Percentiles rank a stretch among this genome's conserved stretches.
These are phyloP conservation scores for Pleurotus pulmonarius DNA, from an alignment of 768 basidiomycete genomes.

Conservation along the genomic window DNA sequence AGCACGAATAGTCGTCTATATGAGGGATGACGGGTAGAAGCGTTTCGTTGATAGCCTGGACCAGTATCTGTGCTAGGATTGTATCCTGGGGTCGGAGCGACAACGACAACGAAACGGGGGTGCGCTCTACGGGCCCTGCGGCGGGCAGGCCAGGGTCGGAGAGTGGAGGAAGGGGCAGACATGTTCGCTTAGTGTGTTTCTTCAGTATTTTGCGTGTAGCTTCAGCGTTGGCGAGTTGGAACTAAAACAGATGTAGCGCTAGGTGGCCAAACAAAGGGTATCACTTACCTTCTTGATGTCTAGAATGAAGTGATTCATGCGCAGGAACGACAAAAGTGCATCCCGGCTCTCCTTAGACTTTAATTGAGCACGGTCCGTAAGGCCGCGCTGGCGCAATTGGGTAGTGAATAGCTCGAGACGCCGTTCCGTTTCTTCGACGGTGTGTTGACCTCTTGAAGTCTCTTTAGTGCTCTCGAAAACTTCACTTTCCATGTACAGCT, in stretches of 20 bases:
- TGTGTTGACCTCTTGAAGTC: conserved; percentile 59
- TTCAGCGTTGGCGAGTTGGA: conserved; percentile 81
- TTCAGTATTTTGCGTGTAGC: conserved; percentile 92
- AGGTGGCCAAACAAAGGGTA: not conserved
- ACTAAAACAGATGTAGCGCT: conserved; percentile 33
- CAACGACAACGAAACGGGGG: too few species aligned
- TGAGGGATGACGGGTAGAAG: conserved; percentile 79
- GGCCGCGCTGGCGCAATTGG: conserved; percentile 50
- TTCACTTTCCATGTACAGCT: conserved; percentile 79
- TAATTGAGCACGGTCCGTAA: conserved; percentile 52
- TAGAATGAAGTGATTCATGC: conserved; percentile 74
- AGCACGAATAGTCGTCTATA: conserved; percentile 81
- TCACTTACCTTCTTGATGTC: conserved; percentile 72
- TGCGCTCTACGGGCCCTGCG: conserved; percentile 6
- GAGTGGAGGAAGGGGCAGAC: conserved; percentile 56
- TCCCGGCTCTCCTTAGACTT: conserved; percentile 51
- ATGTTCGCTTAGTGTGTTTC: conserved; percentile 90
- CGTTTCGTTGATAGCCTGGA: conserved; percentile 79
- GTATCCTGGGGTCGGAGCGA: too few species aligned
- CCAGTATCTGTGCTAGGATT: conserved; percentile 59
- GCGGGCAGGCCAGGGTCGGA: conserved; percentile 14
- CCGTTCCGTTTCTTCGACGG: conserved; percentile 65
- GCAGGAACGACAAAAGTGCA: conserved; percentile 67
- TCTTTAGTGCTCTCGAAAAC: conserved; percentile 79
- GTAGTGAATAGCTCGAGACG: conserved; percentile 62